Conservation (phyloP, 1,139 yeast species). For the Casaregolazyma lundiana region DNA sequence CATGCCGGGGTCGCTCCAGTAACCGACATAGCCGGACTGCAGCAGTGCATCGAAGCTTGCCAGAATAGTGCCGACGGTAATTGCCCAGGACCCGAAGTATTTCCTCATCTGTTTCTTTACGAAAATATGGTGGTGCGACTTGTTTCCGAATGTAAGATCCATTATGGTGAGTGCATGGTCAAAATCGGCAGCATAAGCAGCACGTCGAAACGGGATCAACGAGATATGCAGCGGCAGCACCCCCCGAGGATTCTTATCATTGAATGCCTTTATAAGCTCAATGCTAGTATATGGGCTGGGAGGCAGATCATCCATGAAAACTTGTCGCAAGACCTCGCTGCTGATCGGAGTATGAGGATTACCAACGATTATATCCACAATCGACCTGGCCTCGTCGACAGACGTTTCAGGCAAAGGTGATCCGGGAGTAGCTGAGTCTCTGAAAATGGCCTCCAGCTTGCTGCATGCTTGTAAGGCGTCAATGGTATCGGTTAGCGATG, state of each 20-base stretch:
- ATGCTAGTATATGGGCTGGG: constrained; percentile 25
- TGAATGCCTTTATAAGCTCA: constrained; percentile 23
- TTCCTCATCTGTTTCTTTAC: constrained; percentile 25
- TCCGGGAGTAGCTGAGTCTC: constrained; percentile 18
- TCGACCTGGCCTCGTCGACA: constrained; percentile 17
- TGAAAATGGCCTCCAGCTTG: constrained; percentile 17
- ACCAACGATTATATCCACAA: constrained; percentile 20
- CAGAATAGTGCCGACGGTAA: constrained; percentile 34
- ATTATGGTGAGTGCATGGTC: constrained; percentile 53
- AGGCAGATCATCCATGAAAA: constrained; percentile 22
- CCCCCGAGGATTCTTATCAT: constrained; percentile 15
- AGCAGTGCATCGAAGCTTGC: constrained; percentile 31
- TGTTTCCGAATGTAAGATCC: constrained; percentile 59
- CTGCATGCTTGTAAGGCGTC: constrained; percentile 22
- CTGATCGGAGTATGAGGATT: constrained; percentile 17
- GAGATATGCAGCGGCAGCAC: constrained; percentile 44
- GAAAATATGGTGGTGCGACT: constrained; percentile 33
- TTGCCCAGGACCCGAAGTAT: constrained; percentile 31
- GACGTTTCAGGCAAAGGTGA: constrained; percentile 21
- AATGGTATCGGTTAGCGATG: constrained; percentile 10
- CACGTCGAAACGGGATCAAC: constrained; percentile 57
- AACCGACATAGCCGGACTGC: constrained; percentile 40
- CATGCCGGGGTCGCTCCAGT: constrained; percentile 31
- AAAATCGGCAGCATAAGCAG: constrained; percentile 57
- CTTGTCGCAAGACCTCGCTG: constrained; percentile 20